phyloP scores from a whole-genome alignment of 106 monocot species.

The Dendrobium chrysotoxum region DNA sequence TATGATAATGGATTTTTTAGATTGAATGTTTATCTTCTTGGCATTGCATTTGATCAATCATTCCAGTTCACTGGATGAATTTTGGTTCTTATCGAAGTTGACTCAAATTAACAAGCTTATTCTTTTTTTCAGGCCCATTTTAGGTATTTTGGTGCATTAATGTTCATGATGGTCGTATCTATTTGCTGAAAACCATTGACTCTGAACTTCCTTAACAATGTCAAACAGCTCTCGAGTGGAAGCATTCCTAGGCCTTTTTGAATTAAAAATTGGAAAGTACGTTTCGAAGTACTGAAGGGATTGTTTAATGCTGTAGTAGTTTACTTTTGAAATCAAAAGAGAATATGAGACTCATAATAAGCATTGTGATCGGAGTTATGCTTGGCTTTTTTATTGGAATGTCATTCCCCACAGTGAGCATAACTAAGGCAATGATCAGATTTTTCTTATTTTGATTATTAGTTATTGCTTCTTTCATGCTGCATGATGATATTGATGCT shows the following conservation, averaged over 20 bases:
- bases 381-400: conserved; percentile 70
- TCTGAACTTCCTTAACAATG: no score
- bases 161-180: not conserved
- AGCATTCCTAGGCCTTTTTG: not conserved
- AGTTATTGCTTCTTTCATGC: not conserved
- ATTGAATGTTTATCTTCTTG: not conserved
- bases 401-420: conserved; percentile 47
- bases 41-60: not conserved
- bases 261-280: conserved; percentile 3
- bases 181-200: no score
- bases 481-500: not conserved
- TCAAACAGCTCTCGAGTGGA: no score
- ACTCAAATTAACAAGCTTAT: not conserved
- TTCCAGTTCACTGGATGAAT: not conserved
- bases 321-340: conserved; percentile 43
- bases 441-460: conserved; percentile 2
- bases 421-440: conserved; percentile 39
- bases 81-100: not conserved
- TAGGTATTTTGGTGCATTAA: not conserved
- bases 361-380: conserved; percentile 45
- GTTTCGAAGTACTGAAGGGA: not conserved
- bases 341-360: conserved; percentile 29
- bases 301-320: conserved; percentile 22
- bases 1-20: no score
- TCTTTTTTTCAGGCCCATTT: not conserved